Conservation (phyloP, 2,329 filamentous ascomycete genomes). For the Penicillium freii region DNA sequence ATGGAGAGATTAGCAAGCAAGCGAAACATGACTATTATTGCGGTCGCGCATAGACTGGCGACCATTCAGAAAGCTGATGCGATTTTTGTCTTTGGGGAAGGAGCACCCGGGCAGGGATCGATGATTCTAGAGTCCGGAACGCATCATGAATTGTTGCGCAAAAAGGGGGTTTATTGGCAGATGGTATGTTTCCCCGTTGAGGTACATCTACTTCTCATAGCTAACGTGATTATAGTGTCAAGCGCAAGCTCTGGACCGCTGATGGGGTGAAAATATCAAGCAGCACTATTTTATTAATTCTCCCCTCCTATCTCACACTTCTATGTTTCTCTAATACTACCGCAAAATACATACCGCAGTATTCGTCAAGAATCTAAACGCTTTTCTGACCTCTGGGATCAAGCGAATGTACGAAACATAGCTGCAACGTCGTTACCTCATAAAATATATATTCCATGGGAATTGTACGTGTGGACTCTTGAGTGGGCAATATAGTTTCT, state of each 20-base stretch:
- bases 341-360: too few species aligned
- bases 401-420: too few species aligned
- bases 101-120: conserved; percentile 34
- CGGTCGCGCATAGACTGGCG: conserved; percentile 40
- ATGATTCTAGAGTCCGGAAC: conserved; percentile 52
- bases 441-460: too few species aligned
- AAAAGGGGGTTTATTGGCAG: conserved; percentile 2
- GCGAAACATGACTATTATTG: conserved; percentile 63
- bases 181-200: background rate
- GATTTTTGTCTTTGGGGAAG: conserved; percentile 63
- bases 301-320: background rate
- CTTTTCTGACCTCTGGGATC: too few species aligned
- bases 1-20: conserved; percentile 61
- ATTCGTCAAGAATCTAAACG: too few species aligned
- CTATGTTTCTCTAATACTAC: background rate
- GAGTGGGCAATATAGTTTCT: too few species aligned
- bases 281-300: background rate
- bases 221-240: conserved; percentile 3
- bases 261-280: background rate
- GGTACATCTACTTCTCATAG: too few species aligned
- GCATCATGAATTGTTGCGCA: conserved; percentile 1
- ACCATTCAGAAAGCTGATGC: conserved; percentile 8
- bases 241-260: conserved; percentile 2
- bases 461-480: too few species aligned
- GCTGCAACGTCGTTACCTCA: too few species aligned